Percentiles rank a stretch among this genome's conserved stretches.
phyloP scores from a whole-genome alignment of 192 early-diverging fungal species.

The Coemansia sp. region DNA sequence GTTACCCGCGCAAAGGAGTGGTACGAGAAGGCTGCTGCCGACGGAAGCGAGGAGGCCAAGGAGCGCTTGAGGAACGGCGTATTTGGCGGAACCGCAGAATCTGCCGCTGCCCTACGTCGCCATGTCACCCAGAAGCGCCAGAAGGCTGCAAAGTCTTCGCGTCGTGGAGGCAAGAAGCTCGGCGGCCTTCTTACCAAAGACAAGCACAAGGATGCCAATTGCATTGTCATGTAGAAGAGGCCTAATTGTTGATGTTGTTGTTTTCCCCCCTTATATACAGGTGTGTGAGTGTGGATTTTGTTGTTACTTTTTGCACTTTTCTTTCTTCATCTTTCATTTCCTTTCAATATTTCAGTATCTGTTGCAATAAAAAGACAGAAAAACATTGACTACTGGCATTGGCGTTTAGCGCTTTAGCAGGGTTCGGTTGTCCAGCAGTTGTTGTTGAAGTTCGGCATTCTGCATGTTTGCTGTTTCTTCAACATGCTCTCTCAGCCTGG shows the following conservation, averaged over 20 bases:
- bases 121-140: conserved; percentile 58
- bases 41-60: conserved; percentile 53
- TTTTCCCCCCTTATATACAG: too few relatives aligned
- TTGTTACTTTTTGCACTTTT: too few relatives aligned
- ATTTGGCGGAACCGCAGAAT: conserved; percentile 26
- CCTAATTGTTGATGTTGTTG: too few relatives aligned
- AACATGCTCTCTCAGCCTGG: too few relatives aligned
- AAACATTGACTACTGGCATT: too few relatives aligned
- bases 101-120: conserved; percentile 46
- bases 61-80: conserved; percentile 48
- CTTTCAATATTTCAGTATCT: too few relatives aligned
- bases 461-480: too few relatives aligned
- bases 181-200: conserved; percentile 33
- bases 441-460: too few relatives aligned
- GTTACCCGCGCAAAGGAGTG: conserved; percentile 58
- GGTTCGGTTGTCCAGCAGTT: too few relatives aligned
- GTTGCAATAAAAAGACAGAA: neutral
- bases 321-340: too few relatives aligned
- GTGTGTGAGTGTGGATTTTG: too few relatives aligned
- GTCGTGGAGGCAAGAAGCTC: conserved; percentile 31
- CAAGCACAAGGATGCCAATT: conserved; percentile 39
- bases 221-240: conserved; percentile 42
- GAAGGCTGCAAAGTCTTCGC: conserved; percentile 32
- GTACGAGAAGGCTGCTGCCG: conserved; percentile 69
- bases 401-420: too few relatives aligned